Evolutionary conservation across 345 rosid genomes (phyloP), one percentile per base, ranked within the genome.

Genomic region (Moricandia arvensis): DNA sequence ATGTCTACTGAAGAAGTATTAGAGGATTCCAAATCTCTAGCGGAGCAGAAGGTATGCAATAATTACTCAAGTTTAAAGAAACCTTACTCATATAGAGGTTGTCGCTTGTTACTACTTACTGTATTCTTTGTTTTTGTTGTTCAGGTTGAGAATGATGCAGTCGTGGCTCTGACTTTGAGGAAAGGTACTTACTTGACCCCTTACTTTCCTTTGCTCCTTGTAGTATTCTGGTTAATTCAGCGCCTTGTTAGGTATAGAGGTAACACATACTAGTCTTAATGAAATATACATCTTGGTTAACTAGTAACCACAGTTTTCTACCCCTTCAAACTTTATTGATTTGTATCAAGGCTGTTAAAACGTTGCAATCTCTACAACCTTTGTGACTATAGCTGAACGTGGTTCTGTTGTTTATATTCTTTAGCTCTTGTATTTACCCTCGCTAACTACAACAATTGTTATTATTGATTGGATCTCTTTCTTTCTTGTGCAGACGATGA

Each of bases 71-170:
- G 66, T 63, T 15, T 55, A 43, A 2, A 29, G 60, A 58, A 31
- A 35, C 69, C n/a, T 51, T 54, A 27, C 33, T 61, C 13, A 21
- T 34, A 7, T 58, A 29, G 41, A 71, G 62, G 62, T 66, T 31
- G 12, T 71, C 30, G 21, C 29, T 17, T 53, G 59, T 53, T 18
- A 9, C 16, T 16, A 3, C 53, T 53, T 8, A 24, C 17, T 17
- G 1, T 66, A 6, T 41, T 41, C 13, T 30, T 71, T 59, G 61
- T 21, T 30, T 4, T 7, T 2, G 74, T 53, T 80, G 75, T 85
- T 55, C 90, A 94, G 98, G 96, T 95, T 75, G 97, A 95, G 85
- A 95, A 95, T 77, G 99, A 95, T 80, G 91, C 91, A 38, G 88
- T 90, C 26, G 90, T 95, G 77, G 97, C 97, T 65, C 79, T 95